Evolutionary conservation across 2,329 filamentous ascomycete species (phyloP).

Genomic region (Davidsoniella neocaledoniae): DNA sequence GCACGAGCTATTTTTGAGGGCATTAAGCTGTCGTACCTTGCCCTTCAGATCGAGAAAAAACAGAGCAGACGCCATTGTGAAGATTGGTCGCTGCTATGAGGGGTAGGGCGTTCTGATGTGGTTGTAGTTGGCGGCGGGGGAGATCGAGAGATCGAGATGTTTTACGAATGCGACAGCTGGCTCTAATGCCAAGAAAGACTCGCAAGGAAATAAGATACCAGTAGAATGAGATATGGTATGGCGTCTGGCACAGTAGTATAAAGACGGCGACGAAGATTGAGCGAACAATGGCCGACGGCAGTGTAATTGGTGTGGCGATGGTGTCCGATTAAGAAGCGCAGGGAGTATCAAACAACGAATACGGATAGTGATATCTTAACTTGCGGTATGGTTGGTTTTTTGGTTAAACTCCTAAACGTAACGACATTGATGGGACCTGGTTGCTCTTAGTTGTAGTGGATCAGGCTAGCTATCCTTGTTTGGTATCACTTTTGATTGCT

Average conservation of each 20-base stretch:
- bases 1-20: neutral
- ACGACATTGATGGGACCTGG: too few species aligned
- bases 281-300: neutral
- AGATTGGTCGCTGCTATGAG: neutral
- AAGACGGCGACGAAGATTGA: neutral
- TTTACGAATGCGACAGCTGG: slow-evolving; percentile 8
- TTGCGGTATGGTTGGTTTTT: neutral
- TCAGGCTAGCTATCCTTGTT: too few species aligned
- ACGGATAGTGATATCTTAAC: neutral
- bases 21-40: slow-evolving; percentile 47
- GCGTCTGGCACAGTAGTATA: neutral
- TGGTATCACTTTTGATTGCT: neutral
- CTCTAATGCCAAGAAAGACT: slow-evolving; percentile 3
- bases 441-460: too few species aligned
- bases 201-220: neutral
- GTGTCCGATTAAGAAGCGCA: slow-evolving; percentile 8
- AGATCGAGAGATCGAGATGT: neutral
- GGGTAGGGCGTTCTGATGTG: neutral
- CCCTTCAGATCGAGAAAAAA: slow-evolving; percentile 99
- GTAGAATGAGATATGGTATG: neutral
- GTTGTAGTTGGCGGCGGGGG: neutral
- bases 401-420: neutral
- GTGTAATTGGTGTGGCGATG: slow-evolving; percentile 5
- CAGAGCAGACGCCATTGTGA: slow-evolving; percentile 79
- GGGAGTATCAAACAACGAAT: slow-evolving; percentile 8